A percentile compares a stretch with the other conserved stretches of the same genome.
Evolutionary conservation across 257 asterid genomes (phyloP).

Genomic region (Nicotiana noctiflora): DNA sequence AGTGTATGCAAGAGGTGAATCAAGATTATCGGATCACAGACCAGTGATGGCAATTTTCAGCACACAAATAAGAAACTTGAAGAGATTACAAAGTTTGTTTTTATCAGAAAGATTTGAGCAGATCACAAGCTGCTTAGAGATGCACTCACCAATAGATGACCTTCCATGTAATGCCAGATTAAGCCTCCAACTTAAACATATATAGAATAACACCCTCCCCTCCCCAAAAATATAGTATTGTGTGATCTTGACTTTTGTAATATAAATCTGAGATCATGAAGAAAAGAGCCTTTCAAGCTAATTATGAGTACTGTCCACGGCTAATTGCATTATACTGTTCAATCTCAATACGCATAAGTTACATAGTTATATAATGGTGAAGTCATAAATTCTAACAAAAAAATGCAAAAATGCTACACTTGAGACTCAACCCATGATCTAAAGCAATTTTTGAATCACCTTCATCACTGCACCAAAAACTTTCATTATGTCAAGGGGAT

Average conservation of each 20-base stretch:
- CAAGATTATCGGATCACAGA: constrained; percentile 59
- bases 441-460: too few relatives aligned
- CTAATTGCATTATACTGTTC: neutral
- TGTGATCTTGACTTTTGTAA: neutral
- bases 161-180: constrained; percentile 18
- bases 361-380: too few relatives aligned
- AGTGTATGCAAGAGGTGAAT: constrained; percentile 43
- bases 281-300: neutral
- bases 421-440: too few relatives aligned
- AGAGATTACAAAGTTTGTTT: constrained; percentile 33
- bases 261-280: neutral
- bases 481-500: too few relatives aligned
- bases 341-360: too few relatives aligned
- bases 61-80: constrained; percentile 27
- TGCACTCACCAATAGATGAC: constrained; percentile 8
- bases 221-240: neutral
- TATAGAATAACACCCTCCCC: neutral
- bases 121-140: constrained; percentile 14
- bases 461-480: too few relatives aligned
- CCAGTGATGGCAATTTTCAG: constrained; percentile 53
- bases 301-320: neutral
- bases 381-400: too few relatives aligned
- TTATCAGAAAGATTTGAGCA: constrained; percentile 37
- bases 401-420: too few relatives aligned
- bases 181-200: constrained; percentile 2